These are phyloP conservation scores for Tremella yokohamensis DNA, from an alignment of 768 basidiomycete species.

Conservation along the genomic window DNA sequence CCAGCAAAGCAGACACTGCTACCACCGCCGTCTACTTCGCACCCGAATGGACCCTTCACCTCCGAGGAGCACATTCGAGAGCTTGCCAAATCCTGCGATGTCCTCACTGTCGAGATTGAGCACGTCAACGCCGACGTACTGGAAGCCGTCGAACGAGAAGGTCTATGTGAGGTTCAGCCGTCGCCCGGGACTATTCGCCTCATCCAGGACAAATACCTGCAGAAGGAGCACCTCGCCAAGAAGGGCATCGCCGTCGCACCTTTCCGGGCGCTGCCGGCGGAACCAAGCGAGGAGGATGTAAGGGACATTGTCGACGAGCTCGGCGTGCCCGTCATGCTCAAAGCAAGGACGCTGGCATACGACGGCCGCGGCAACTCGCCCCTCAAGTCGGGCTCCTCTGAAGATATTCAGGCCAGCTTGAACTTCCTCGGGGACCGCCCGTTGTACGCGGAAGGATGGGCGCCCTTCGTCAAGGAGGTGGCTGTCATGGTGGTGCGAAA, in stretches of 20 bases:
- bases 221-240: constrained; percentile 61
- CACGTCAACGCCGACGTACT: constrained; percentile 81
- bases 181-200: constrained; percentile 72
- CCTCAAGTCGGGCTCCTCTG: constrained; percentile 59
- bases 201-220: constrained; percentile 74
- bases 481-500: constrained; percentile 96
- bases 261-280: constrained; percentile 61
- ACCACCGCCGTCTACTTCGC: constrained; percentile 54
- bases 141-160: constrained; percentile 52
- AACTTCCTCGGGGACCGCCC: constrained; percentile 62
- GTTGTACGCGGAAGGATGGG: constrained; percentile 92
- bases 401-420: constrained; percentile 54
- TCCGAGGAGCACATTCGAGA: constrained; percentile 72
- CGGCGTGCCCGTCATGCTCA: constrained; percentile 90
- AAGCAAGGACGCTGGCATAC: constrained; percentile 90
- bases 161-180: constrained; percentile 61
- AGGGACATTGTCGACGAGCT: constrained; percentile 53
- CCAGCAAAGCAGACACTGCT: constrained; percentile 86
- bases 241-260: constrained; percentile 59
- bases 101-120: constrained; percentile 94
- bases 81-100: constrained; percentile 73
- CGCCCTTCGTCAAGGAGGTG: constrained; percentile 80
- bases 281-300: constrained; percentile 58
- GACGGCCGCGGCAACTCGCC: constrained; percentile 92
- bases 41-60: constrained; percentile 85